These are phyloP conservation scores for Cordia subcordata DNA, from an alignment of 257 asterid genomes.

Conservation along the genomic window DNA sequence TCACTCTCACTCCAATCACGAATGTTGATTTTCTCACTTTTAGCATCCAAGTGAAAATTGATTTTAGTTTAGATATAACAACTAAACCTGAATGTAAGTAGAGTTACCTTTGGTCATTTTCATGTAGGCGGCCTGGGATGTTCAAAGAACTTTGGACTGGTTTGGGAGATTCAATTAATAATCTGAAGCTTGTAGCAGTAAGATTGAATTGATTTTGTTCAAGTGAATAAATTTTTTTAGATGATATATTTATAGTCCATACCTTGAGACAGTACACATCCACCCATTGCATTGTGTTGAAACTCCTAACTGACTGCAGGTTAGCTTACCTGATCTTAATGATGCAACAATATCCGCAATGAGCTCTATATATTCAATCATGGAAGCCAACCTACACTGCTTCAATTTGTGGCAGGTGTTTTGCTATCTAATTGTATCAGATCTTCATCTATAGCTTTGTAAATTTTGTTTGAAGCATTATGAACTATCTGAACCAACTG, in stretches of 20 bases:
- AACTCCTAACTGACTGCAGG: constrained; percentile 32
- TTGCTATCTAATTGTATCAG: not conserved
- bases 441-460: not conserved
- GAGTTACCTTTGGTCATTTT: constrained; percentile 10
- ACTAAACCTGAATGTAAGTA: constrained; percentile 11
- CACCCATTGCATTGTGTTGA: not conserved
- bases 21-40: too few relatives aligned
- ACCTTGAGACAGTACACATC: not conserved
- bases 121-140: constrained; percentile 42
- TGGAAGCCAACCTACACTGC: constrained; percentile 52
- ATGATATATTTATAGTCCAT: too few relatives aligned
- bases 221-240: not conserved
- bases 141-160: constrained; percentile 70
- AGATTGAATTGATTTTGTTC: constrained; percentile 10
- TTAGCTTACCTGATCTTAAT: constrained; percentile 71
- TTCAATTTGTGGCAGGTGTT: constrained; percentile 86
- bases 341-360: constrained; percentile 55
- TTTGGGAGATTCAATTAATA: constrained; percentile 56
- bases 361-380: constrained; percentile 57
- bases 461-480: not conserved
- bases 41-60: not conserved
- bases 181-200: constrained; percentile 82
- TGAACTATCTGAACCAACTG: constrained; percentile 5
- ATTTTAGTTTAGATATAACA: constrained; percentile 2
- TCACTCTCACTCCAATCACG: too few relatives aligned